Evolutionary conservation across 2,329 filamentous ascomycete species (phyloP).

Genomic region (Pestalotiopsis sp.): DNA sequence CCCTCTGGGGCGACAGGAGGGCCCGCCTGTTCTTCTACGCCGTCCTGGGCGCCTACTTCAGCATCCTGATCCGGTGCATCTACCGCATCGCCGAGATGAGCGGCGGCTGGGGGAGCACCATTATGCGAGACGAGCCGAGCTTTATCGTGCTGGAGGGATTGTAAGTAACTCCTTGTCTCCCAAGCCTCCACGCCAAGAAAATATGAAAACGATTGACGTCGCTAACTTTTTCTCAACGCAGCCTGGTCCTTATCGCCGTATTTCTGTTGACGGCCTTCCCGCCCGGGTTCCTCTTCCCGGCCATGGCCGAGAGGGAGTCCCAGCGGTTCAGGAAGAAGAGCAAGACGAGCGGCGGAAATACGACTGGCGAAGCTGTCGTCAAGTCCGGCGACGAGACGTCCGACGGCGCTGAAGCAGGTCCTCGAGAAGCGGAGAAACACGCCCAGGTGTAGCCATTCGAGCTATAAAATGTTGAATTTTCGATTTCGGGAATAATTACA

Average conservation of each 20-base stretch:
- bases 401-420: background rate
- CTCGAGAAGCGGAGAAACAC: background rate
- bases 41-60: conserved; percentile 45
- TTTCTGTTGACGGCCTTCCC: conserved; percentile 53
- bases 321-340: conserved; percentile 24
- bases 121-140: conserved; percentile 63
- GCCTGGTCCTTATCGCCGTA: conserved; percentile 49
- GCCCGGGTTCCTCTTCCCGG: conserved; percentile 56
- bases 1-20: conserved; percentile 43
- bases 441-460: background rate
- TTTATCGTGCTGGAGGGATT: conserved; percentile 61
- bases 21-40: conserved; percentile 47
- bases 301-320: conserved; percentile 45
- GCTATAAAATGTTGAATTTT: background rate
- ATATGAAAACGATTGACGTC: background rate
- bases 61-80: conserved; percentile 53
- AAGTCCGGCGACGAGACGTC: conserved; percentile 7
- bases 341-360: conserved; percentile 11
- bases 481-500: background rate
- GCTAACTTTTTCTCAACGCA: background rate
- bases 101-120: conserved; percentile 62
- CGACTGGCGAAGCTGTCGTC: background rate
- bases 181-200: background rate
- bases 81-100: conserved; percentile 66
- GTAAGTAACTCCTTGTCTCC: conserved; percentile 31